A percentile compares a stretch with the other conserved stretches of the same genome.
Conservation (phyloP, 768 basidiomycete genomes). For the Hygrocybe coccinea region DNA sequence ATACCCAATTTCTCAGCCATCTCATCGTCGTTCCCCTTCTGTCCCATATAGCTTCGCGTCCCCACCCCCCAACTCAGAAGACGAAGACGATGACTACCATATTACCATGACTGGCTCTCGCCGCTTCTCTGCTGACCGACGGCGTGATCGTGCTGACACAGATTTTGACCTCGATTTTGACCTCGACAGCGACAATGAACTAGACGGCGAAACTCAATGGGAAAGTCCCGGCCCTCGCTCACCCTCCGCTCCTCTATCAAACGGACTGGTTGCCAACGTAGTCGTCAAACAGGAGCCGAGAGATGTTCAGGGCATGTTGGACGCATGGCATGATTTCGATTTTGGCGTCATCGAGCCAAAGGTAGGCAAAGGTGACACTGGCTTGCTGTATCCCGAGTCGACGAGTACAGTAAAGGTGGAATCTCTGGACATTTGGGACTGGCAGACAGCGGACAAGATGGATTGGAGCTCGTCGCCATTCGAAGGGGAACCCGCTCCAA, state of each 20-base stretch:
- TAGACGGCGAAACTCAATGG: conserved; percentile 54
- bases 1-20: conserved; percentile 21
- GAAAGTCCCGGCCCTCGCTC: conserved; percentile 63
- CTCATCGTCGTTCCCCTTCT: conserved; percentile 54
- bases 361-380: conserved; percentile 41
- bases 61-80: conserved; percentile 69
- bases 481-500: conserved; percentile 14
- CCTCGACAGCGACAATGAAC: conserved; percentile 45
- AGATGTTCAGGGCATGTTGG: conserved; percentile 61
- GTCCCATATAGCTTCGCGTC: conserved; percentile 54
- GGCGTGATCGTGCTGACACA: conserved; percentile 8
- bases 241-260: conserved; percentile 48
- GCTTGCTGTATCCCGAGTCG: conserved; percentile 30
- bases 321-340: conserved; percentile 68
- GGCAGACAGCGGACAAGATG: conserved; percentile 32
- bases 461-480: conserved; percentile 30
- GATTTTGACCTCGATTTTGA: conserved; percentile 41
- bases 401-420: conserved; percentile 39
- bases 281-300: conserved; percentile 56
- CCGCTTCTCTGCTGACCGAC: conserved; percentile 27
- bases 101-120: conserved; percentile 40
- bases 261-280: conserved; percentile 24
- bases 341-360: conserved; percentile 37
- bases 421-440: conserved; percentile 42
- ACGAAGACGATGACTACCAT: conserved; percentile 50